phyloP scores from a whole-genome alignment of 495 filamentous ascomycete species.

The Xylaria sp. region DNA sequence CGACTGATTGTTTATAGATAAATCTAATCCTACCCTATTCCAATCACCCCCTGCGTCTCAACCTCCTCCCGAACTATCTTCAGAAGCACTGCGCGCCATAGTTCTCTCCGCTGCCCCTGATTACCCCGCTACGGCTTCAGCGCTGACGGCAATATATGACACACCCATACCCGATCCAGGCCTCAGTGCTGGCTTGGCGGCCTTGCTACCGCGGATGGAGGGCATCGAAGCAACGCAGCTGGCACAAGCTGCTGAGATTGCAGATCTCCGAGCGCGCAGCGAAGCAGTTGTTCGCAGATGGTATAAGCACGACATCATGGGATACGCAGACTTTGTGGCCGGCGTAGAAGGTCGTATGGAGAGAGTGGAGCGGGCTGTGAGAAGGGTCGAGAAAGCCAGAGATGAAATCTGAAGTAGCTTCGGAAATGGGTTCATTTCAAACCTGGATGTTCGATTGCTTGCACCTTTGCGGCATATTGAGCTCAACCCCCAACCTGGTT shows the following conservation, averaged over 20 bases:
- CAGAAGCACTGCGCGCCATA: slow-evolving; percentile 64
- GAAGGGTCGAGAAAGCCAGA: slow-evolving; percentile 58
- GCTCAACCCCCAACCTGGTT: neutral
- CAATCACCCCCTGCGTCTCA: slow-evolving; percentile 45
- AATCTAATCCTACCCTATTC: slow-evolving; percentile 56
- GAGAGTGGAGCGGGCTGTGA: slow-evolving; percentile 69
- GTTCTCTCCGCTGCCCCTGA: slow-evolving; percentile 76
- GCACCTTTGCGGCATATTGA: neutral
- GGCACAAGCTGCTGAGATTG: slow-evolving; percentile 73
- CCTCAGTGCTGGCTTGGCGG: slow-evolving; percentile 69
- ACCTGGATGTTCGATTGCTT: neutral
- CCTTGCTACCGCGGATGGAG: slow-evolving; percentile 74
- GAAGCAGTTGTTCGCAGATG: slow-evolving; percentile 76
- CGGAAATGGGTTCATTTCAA: neutral
- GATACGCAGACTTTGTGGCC: slow-evolving; percentile 73
- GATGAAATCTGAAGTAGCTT: slow-evolving; percentile 38
- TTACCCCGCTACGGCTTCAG: slow-evolving; percentile 79
- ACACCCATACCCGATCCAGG: slow-evolving; percentile 75
- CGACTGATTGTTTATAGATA: slow-evolving; percentile 40
- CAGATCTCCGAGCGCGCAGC: slow-evolving; percentile 73
- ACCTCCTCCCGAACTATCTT: slow-evolving; percentile 50
- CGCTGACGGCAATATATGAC: slow-evolving; percentile 77
- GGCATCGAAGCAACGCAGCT: slow-evolving; percentile 69
- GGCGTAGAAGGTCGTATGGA: slow-evolving; percentile 75
- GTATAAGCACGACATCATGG: slow-evolving; percentile 77